Evolutionary conservation across 1,139 yeast genomes (phyloP).

Genomic region (Kurtzmaniella quercitrusa): DNA sequence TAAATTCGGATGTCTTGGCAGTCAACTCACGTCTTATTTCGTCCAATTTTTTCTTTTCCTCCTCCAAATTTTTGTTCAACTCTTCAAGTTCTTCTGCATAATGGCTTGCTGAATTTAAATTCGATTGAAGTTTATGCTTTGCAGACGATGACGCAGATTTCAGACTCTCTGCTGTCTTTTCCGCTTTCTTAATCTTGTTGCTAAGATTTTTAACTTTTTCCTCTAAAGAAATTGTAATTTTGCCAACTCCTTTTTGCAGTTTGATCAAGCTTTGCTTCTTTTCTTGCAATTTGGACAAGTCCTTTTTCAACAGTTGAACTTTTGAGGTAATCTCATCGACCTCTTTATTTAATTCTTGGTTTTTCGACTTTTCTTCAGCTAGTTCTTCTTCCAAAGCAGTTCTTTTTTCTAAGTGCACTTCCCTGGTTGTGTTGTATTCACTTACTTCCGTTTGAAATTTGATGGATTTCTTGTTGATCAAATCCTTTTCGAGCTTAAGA

Average conservation of each 20-base stretch:
- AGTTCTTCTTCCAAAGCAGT: conserved; percentile 40
- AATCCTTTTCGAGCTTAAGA: conserved; percentile 60
- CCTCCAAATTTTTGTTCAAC: conserved; percentile 43
- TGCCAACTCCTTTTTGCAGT: conserved; percentile 38
- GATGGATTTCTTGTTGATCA: conserved; percentile 51
- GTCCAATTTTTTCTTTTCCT: conserved; percentile 56
- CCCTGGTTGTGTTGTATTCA: conserved; percentile 37
- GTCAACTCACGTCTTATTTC: conserved; percentile 64
- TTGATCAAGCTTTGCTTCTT: conserved; percentile 34
- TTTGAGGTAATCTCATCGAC: conserved; percentile 38
- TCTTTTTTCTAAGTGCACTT: conserved; percentile 30
- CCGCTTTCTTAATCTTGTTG: conserved; percentile 57
- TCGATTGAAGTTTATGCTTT: conserved; percentile 42
- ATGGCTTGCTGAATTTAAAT: conserved; percentile 40
- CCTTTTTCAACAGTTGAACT: conserved; percentile 25
- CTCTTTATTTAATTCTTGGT: conserved; percentile 38
- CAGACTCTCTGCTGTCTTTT: conserved; percentile 43
- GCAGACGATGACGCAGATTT: conserved; percentile 38
- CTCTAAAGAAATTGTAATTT: conserved; percentile 62
- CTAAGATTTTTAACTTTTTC: conserved; percentile 68
- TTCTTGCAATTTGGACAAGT: conserved; percentile 26
- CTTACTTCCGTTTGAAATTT: conserved; percentile 53
- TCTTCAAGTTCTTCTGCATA: conserved; percentile 38
- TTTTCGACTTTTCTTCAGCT: conserved; percentile 44
- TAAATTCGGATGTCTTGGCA: conserved; percentile 65